A percentile compares a stretch with the other conserved stretches of the same genome.
Evolutionary conservation across 1,284 basidiomycete species (phyloP).

Genomic region (Vanrija sp.): DNA sequence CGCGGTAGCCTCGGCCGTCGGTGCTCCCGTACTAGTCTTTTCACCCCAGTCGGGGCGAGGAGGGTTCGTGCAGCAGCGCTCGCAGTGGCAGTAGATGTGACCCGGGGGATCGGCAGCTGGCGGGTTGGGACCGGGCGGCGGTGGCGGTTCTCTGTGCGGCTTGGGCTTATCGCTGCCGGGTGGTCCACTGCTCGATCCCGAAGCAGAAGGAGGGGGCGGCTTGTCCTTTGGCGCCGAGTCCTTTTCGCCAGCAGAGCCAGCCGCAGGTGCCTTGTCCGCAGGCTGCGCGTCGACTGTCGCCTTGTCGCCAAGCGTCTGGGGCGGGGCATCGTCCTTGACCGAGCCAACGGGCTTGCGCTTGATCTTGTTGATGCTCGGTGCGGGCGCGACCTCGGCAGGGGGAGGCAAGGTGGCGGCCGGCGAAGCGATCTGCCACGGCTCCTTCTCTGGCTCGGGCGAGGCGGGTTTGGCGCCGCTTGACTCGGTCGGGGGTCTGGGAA

Average conservation of each 20-base stretch:
- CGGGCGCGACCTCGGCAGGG: background rate
- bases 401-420: background rate
- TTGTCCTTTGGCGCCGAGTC: no score
- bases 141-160: background rate
- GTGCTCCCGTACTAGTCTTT: background rate
- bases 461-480: no score
- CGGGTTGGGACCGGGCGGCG: background rate
- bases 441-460: no score
- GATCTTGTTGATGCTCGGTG: background rate
- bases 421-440: background rate
- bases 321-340: background rate
- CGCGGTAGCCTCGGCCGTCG: background rate
- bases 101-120: background rate
- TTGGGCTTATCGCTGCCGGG: background rate
- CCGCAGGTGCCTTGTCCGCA: background rate
- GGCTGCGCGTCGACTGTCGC: background rate
- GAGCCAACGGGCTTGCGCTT: conserved; percentile 7
- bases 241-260: background rate
- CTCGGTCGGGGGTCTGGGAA: no score
- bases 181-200: no score
- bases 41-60: background rate
- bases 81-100: conserved; percentile 4
- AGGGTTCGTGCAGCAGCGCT: conserved; percentile 14
- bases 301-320: conserved; percentile 7
- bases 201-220: no score